Evolutionary conservation across 306 rosid genomes (phyloP).

Genomic region (Cucumis sativus): Cucumber_9930_V3 NC_026656.2:13158001-13158500

Average conservation of each 20-base stretch:
- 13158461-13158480: slow-evolving; percentile 81
- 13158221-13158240: neutral
- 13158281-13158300: slow-evolving; percentile 12
- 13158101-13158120: slow-evolving; percentile 78
- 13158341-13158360: slow-evolving; percentile 88
- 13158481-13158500: slow-evolving; percentile 84
- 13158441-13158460: slow-evolving; percentile 79
- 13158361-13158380: slow-evolving; percentile 92
- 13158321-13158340: slow-evolving; percentile 75
- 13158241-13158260: neutral
- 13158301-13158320: slow-evolving; percentile 69
- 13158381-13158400: slow-evolving; percentile 90
- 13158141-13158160: slow-evolving; percentile 58
- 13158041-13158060: slow-evolving; percentile 83
- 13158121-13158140: slow-evolving; percentile 80
- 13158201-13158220: slow-evolving; percentile 16
- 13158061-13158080: slow-evolving; percentile 72
- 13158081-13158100: slow-evolving; percentile 99
- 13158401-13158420: slow-evolving; percentile 92
- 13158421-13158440: slow-evolving; percentile 93
- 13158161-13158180: slow-evolving; percentile 79
- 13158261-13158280: neutral
- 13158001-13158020: slow-evolving; percentile 13
- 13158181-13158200: slow-evolving; percentile 92
- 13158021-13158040: slow-evolving; percentile 93